Evolutionary conservation across 345 rosid species (phyloP).

Genomic region (Citropsis articulata): DNA sequence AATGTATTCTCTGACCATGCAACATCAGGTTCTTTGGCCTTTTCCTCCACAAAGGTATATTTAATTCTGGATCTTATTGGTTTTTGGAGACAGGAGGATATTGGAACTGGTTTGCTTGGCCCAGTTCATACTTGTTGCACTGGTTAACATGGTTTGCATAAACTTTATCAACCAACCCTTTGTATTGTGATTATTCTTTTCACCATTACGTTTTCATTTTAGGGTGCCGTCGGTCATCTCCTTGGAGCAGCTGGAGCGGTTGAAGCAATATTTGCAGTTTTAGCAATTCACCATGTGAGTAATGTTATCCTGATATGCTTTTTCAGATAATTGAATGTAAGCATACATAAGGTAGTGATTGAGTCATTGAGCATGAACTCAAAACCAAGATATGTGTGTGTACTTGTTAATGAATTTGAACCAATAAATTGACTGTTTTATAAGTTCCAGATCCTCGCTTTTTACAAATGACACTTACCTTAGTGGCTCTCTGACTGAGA

Average conservation of each 20-base stretch:
- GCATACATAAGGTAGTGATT: neutral
- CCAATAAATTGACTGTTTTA: neutral
- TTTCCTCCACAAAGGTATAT: slow-evolving; percentile 92
- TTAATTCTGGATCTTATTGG: neutral
- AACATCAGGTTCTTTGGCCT: slow-evolving; percentile 71
- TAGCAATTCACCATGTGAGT: slow-evolving; percentile 70
- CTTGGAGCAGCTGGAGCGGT: slow-evolving; percentile 99
- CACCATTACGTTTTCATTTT: slow-evolving; percentile 15
- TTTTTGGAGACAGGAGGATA: neutral
- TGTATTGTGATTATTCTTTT: neutral
- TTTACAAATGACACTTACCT: neutral
- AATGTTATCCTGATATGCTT: neutral
- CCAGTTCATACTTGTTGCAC: neutral
- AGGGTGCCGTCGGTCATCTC: slow-evolving; percentile 97
- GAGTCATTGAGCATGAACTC: neutral
- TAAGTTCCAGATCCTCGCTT: neutral
- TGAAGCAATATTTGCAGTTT: slow-evolving; percentile 78
- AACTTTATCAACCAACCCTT: neutral
- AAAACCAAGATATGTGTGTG: neutral
- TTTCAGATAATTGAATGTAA: slow-evolving; percentile 5
- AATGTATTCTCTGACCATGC: slow-evolving; percentile 72
- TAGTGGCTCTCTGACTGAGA: neutral
- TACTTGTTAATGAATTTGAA: neutral
- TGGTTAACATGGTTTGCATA: neutral
- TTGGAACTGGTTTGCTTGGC: neutral